Evolutionary conservation across 352 stramenopile genomes (phyloP).

Genomic region (Discostella stelligera): DNA sequence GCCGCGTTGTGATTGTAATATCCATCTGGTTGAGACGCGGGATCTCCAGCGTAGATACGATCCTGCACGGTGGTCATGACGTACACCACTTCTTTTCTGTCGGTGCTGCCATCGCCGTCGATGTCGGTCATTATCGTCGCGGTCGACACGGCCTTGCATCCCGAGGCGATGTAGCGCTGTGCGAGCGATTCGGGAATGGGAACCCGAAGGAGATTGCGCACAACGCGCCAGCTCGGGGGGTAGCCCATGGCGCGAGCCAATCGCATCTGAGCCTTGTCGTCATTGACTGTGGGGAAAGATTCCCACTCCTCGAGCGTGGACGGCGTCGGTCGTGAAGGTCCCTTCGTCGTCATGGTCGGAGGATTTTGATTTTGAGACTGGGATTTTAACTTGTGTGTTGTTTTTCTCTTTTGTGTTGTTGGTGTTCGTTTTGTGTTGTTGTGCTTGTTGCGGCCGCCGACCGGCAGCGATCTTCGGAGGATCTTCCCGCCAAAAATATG

Average conservation of each 20-base stretch:
- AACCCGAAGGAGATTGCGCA: constrained; percentile 52
- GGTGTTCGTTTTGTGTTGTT: too few relatives aligned
- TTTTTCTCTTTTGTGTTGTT: too few relatives aligned
- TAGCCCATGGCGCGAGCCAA: constrained; percentile 76
- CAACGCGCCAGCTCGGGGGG: constrained; percentile 69
- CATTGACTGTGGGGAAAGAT: constrained; percentile 44
- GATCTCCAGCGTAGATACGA: constrained; percentile 72
- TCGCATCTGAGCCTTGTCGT: constrained; percentile 41
- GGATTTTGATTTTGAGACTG: too few relatives aligned
- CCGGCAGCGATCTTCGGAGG: too few relatives aligned
- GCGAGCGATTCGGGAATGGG: constrained; percentile 35
- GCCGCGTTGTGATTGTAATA: constrained; percentile 79
- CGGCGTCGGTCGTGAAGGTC: constrained; percentile 29
- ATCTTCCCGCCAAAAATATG: too few relatives aligned
- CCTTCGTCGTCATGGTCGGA: neutral
- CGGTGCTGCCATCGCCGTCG: too few relatives aligned
- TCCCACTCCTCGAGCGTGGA: constrained; percentile 49
- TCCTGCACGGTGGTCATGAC: constrained; percentile 54
- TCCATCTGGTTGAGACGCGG: constrained; percentile 52
- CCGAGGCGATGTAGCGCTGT: constrained; percentile 5
- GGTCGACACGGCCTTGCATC: constrained; percentile 3
- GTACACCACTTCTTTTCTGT: constrained; percentile 3
- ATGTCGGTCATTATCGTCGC: neutral
- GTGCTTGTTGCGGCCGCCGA: too few relatives aligned
- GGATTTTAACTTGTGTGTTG: too few relatives aligned